Evolutionary conservation across 495 filamentous ascomycete species (phyloP).

Genomic region (Trichoderma erinaceum): DNA sequence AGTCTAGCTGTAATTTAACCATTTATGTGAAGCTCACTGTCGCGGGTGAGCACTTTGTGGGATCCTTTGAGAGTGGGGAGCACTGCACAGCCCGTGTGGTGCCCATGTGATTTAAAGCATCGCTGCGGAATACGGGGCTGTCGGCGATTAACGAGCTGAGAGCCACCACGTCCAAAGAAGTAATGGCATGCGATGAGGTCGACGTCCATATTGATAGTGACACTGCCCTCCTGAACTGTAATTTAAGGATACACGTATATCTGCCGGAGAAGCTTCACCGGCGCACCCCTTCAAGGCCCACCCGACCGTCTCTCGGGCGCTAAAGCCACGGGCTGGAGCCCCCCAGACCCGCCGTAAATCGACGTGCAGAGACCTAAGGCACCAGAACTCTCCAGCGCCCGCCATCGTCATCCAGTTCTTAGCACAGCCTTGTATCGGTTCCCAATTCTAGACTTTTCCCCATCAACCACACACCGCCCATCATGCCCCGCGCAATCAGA

Average conservation of each 20-base stretch:
- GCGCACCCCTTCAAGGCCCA: background rate
- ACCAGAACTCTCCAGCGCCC: background rate
- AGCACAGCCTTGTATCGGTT: background rate
- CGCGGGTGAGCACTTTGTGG: background rate
- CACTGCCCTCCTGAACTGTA: too few relatives aligned
- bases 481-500: slow-evolving; percentile 19
- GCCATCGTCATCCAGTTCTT: background rate
- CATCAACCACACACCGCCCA: background rate
- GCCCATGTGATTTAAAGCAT: background rate
- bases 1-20: background rate
- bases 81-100: background rate
- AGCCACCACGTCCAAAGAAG: too few relatives aligned
- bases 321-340: slow-evolving; percentile 5
- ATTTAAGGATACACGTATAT: too few relatives aligned
- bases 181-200: too few relatives aligned
- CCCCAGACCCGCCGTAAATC: background rate
- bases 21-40: background rate
- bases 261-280: background rate
- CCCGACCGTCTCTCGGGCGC: background rate
- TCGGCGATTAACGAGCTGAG: too few relatives aligned
- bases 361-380: background rate
- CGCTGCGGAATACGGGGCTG: too few relatives aligned
- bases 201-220: too few relatives aligned
- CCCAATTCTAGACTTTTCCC: slow-evolving; percentile 14
- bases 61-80: background rate